Conservation (phyloP, 305 asterid species). For the Ilex paraguariensis region DNA sequence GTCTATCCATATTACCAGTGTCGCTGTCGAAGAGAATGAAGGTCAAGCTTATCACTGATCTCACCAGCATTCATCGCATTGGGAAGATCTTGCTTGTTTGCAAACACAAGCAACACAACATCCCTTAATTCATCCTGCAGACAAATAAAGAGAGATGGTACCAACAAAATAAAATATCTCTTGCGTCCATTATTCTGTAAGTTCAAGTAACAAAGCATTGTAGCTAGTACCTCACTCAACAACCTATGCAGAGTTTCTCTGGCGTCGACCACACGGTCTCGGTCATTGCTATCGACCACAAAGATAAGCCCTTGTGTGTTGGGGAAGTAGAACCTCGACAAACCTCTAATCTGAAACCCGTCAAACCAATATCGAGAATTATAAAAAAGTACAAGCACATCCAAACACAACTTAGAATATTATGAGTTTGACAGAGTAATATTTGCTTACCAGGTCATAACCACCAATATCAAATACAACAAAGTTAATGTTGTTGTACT, state of each 20-base stretch:
- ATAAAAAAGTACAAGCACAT: neutral
- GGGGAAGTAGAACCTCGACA: constrained; percentile 20
- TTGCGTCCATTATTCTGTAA: neutral
- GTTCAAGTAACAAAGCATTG: neutral
- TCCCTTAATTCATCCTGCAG: constrained; percentile 19
- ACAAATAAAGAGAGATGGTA: neutral
- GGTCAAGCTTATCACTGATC: constrained; percentile 18
- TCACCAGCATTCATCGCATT: constrained; percentile 22
- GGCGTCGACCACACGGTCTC: constrained; percentile 18
- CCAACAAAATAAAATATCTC: neutral
- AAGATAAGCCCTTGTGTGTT: constrained; percentile 23
- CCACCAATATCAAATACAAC: constrained; percentile 12
- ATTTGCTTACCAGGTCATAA: constrained; percentile 13
- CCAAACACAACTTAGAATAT: too few relatives aligned
- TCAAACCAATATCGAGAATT: neutral
- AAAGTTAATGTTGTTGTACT: constrained; percentile 11
- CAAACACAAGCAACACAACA: constrained; percentile 13
- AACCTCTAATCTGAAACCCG: constrained; percentile 15
- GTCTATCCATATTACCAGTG: neutral
- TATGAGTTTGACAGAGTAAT: neutral
- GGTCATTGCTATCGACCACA: constrained; percentile 24
- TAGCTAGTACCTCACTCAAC: constrained; percentile 13
- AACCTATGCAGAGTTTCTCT: constrained; percentile 20
- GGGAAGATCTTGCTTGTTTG: constrained; percentile 7
- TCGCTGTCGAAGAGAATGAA: constrained; percentile 9